phyloP scores from a whole-genome alignment of 2,329 filamentous ascomycete species.

The Beauveria varroae region DNA sequence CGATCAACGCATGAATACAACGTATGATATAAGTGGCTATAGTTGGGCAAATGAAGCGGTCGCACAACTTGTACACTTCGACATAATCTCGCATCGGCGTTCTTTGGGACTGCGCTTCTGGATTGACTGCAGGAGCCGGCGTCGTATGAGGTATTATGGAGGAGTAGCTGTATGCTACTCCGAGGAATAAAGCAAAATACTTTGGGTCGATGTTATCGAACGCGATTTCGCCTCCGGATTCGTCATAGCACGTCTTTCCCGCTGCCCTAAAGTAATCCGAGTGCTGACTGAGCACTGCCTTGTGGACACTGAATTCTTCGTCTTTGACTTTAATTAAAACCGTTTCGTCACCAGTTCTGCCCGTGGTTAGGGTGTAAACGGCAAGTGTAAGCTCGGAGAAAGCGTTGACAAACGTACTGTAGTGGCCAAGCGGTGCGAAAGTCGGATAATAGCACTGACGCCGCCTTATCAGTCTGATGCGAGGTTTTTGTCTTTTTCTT shows the following conservation, averaged over 20 bases:
- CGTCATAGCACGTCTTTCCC: constrained; percentile 21
- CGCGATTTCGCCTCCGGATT: constrained; percentile 20
- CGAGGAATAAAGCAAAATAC: constrained; percentile 27
- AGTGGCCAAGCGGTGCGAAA: constrained; percentile 27
- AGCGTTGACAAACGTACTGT: constrained; percentile 20
- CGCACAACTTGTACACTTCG: constrained; percentile 30
- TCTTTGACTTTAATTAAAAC: constrained; percentile 23
- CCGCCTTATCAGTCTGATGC: constrained; percentile 13
- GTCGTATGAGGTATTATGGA: constrained; percentile 24
- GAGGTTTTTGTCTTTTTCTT: constrained; percentile 19
- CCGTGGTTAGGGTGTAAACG: neutral
- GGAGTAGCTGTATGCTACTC: constrained; percentile 27
- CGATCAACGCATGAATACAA: constrained; percentile 24
- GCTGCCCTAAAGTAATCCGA: constrained; percentile 28
- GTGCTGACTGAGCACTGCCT: constrained; percentile 22
- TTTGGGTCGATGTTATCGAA: constrained; percentile 27
- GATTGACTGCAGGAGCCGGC: constrained; percentile 18
- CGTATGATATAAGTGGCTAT: constrained; percentile 24
- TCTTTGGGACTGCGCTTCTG: constrained; percentile 19
- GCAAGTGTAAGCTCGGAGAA: neutral
- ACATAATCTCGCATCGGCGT: constrained; percentile 25
- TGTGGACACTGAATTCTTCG: constrained; percentile 24
- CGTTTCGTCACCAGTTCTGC: constrained; percentile 22
- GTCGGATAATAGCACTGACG: constrained; percentile 23
- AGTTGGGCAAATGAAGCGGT: constrained; percentile 24